Evolutionary conservation across 306 rosid species (phyloP), one percentile per base, ranked within the genome.

Genomic region (Sindora glabra): DNA sequence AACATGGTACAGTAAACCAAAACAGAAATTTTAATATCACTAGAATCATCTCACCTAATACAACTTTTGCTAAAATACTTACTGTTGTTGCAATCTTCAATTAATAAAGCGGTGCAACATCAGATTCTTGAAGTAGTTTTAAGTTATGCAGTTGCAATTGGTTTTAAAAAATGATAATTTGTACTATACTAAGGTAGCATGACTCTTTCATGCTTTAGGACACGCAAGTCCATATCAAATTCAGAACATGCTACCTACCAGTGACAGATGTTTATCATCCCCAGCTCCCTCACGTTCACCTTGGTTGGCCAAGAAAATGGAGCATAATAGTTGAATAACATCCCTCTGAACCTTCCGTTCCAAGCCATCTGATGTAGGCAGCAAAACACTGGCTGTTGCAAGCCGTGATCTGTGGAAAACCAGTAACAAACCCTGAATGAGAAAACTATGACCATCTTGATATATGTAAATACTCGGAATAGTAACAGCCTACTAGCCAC

Each of bases 261-360:
- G 67, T 24, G 34, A 64, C 17, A 64, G 48, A 18, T 32, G 14
- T 49, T 77, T 74, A 52, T 77, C 95, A 66, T 86, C 99, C 58
- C 68, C 94, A 24, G 60, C 81, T 65, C 73, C 95, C 51, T 84
- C 97, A 37, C 80, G 81, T 49, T 75, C 86, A 70, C 94, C 95
- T 67, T 75, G 81, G 83, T 94, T 86, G 56, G 99, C 95, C 80
- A 94, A 76, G 80, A 94, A 94, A 62, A 94, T 84, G 49, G 97
- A 82, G 67, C 99, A 94, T 37, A 94, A 77, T 48, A 78, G 52
- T 42, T 78, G 79, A 69, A 78, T 78, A 32, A 78, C 79, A 64
- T 73, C 73, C 62, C 72, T 76, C 66, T 71, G 85, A 75, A 63
- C 78, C 79, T 67, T 75, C 49, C 67, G 74, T 58, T 59, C 69